A percentile compares a stretch with the other conserved stretches of the same genome.
phyloP scores from a whole-genome alignment of 371 early-diverging fungal genomes.

The Rhizopus arrhizus region DNA sequence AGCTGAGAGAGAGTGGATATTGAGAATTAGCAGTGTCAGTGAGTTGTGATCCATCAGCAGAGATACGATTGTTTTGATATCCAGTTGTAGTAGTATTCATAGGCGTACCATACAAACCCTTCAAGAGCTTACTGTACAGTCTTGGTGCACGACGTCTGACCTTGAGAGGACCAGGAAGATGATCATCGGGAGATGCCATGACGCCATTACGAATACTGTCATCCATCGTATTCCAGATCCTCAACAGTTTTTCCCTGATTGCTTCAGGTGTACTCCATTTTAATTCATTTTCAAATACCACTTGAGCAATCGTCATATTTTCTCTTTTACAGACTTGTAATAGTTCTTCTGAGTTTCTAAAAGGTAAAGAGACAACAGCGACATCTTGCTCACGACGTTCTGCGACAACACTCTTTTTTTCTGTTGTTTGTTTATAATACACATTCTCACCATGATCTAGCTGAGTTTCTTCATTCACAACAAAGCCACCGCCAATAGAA shows the following conservation, averaged over 20 bases:
- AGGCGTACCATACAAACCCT: constrained; percentile 67
- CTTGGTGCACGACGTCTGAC: constrained; percentile 88
- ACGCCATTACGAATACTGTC: constrained; percentile 83
- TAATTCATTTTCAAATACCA: constrained; percentile 92
- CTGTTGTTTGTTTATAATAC: constrained; percentile 68
- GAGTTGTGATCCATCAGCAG: constrained; percentile 11
- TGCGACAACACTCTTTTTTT: constrained; percentile 31
- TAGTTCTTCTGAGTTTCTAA: constrained; percentile 79
- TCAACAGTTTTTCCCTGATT: constrained; percentile 69
- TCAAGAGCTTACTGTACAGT: constrained; percentile 82
- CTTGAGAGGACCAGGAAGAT: constrained; percentile 84
- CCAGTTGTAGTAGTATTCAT: constrained; percentile 21
- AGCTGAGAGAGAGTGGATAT: constrained; percentile 40
- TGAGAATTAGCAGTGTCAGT: constrained; percentile 18
- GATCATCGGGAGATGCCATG: constrained; percentile 47
- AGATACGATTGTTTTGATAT: constrained; percentile 34
- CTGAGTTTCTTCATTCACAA: constrained; percentile 87
- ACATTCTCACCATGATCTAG: constrained; percentile 86
- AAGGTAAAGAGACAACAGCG: constrained; percentile 85
- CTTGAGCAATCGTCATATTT: constrained; percentile 92
- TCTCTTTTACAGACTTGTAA: constrained; percentile 80
- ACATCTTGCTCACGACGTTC: constrained; percentile 68
- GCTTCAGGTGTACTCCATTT: constrained; percentile 85
- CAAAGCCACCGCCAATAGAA: constrained; percentile 95
- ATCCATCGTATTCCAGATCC: constrained; percentile 95